phyloP scores from a whole-genome alignment of 2,329 filamentous ascomycete species.

The Pseudogymnoascus sp. region DNA sequence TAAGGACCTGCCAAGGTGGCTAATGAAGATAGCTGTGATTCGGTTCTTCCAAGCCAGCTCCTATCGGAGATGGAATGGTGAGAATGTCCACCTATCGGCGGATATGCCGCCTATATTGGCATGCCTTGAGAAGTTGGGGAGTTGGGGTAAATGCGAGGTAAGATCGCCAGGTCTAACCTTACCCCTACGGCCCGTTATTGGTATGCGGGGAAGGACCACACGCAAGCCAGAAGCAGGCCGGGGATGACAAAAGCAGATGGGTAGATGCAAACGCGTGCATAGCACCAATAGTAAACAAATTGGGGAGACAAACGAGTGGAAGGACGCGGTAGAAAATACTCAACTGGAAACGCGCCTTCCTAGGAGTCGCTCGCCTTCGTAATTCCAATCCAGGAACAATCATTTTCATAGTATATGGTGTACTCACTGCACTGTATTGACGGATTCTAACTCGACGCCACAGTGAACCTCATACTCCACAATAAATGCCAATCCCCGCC shows the following conservation, averaged over 20 bases:
- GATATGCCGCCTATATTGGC: constrained; percentile 2
- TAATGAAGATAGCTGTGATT: neutral
- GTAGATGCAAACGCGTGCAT: neutral
- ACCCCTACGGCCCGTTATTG: neutral
- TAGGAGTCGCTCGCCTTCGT: neutral
- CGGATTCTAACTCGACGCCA: neutral
- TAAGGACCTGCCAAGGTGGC: neutral
- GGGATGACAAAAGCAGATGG: neutral
- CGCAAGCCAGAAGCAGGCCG: neutral
- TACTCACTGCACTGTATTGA: neutral
- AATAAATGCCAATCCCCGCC: neutral
- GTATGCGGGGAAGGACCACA: constrained; percentile 4
- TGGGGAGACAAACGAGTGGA: neutral
- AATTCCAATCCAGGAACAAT: neutral
- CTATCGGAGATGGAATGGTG: neutral
- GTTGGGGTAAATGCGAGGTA: constrained; percentile 1
- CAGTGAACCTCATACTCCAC: neutral
- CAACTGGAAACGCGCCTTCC: neutral
- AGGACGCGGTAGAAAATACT: neutral
- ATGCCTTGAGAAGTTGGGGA: neutral
- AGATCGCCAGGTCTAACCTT: constrained; percentile 2
- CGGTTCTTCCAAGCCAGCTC: neutral
- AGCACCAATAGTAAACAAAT: neutral
- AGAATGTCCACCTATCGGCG: constrained; percentile 7
- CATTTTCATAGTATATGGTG: neutral